A percentile compares a stretch with the other conserved stretches of the same genome.
These are phyloP conservation scores for Zygosaccharomyces pseudobailii DNA, from an alignment of 1,139 yeast species.

Conservation along the genomic window DNA sequence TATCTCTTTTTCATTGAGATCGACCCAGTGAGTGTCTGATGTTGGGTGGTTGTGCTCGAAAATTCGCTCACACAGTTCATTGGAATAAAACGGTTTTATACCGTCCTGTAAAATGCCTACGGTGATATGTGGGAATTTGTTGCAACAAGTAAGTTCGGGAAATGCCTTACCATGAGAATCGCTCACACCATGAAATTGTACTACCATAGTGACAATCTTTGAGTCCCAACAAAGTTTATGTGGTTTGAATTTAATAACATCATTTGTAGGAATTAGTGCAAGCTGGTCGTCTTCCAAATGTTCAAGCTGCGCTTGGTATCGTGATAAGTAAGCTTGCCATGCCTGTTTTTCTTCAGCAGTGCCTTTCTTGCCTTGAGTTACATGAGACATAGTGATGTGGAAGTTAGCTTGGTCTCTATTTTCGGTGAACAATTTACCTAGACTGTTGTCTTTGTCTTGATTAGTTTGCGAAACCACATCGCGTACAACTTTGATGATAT, in stretches of 20 bases:
- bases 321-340: constrained; percentile 33
- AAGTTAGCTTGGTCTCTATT: constrained; percentile 52
- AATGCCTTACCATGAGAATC: constrained; percentile 25
- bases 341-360: constrained; percentile 27
- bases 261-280: constrained; percentile 11
- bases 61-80: constrained; percentile 34
- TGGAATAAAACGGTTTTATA: constrained; percentile 50
- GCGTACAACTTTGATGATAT: constrained; percentile 9
- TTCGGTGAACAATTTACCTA: constrained; percentile 33
- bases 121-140: constrained; percentile 65
- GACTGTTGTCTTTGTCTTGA: constrained; percentile 4
- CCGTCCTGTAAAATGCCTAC: constrained; percentile 53
- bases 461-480: constrained; percentile 11
- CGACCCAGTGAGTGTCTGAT: constrained; percentile 17
- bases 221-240: constrained; percentile 47
- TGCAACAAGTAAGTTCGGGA: constrained; percentile 37
- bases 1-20: constrained; percentile 18
- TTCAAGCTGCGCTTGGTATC: constrained; percentile 15
- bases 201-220: constrained; percentile 54
- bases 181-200: constrained; percentile 36
- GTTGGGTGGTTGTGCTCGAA: neutral
- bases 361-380: constrained; percentile 32
- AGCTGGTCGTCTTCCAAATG: constrained; percentile 3
- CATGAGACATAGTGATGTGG: constrained; percentile 78
- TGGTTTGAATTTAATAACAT: constrained; percentile 40